A percentile compares a stretch with the other conserved stretches of the same genome.
Evolutionary conservation across 164 flowering plant species (phyloP).

Genomic region (Malania oleifera): DNA sequence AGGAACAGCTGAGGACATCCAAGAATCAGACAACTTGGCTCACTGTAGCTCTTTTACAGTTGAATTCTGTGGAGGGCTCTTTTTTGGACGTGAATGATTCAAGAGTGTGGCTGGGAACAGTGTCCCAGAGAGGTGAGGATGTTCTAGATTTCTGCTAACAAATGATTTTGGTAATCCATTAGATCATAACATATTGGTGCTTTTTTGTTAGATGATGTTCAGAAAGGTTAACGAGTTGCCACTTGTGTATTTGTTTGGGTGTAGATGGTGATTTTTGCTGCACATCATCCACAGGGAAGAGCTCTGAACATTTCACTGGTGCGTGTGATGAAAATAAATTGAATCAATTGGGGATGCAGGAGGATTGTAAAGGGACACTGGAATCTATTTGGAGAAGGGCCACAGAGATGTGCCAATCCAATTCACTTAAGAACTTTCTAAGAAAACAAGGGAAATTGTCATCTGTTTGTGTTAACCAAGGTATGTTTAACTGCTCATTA

Average conservation of each 20-base stretch:
- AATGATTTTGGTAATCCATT: not conserved
- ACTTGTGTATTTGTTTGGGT: conserved; percentile 11
- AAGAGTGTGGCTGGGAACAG: conserved; percentile 25
- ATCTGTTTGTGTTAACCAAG: conserved; percentile 56
- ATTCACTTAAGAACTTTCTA: conserved; percentile 50
- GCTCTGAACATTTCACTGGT: conserved; percentile 32
- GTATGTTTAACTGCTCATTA: conserved; percentile 27
- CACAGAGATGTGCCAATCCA: conserved; percentile 50
- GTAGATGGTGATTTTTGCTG: conserved; percentile 53
- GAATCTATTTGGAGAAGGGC: conserved; percentile 66
- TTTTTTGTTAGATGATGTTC: not conserved
- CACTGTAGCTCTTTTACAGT: conserved; percentile 84
- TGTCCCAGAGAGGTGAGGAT: conserved; percentile 45
- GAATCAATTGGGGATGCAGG: conserved; percentile 19
- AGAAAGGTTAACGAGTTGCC: not conserved
- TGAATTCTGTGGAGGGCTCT: conserved; percentile 48
- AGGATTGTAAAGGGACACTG: conserved; percentile 31
- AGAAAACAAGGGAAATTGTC: conserved; percentile 60
- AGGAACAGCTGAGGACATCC: conserved; percentile 78
- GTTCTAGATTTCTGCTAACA: not conserved
- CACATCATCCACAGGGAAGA: conserved; percentile 41
- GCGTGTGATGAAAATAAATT: conserved; percentile 24
- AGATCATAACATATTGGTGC: too few relatives aligned
- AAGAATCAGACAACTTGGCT: conserved; percentile 93
- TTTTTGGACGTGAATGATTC: conserved; percentile 37